These are phyloP conservation scores for Torrubiellomyces zombiae DNA, from an alignment of 2,329 filamentous ascomycete genomes.

Conservation along the genomic window DNA sequence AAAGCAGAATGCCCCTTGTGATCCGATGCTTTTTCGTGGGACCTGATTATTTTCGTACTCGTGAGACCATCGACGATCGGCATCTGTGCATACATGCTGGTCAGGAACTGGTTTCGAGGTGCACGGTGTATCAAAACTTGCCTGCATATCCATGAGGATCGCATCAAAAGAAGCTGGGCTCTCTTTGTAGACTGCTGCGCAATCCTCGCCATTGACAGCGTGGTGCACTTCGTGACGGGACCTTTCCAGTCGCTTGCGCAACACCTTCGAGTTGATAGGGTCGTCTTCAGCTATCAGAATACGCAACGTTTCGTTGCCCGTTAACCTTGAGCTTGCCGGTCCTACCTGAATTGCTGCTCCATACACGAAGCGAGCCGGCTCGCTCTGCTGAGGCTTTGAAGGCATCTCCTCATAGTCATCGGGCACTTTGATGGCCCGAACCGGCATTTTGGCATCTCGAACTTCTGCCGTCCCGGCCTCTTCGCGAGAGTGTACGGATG, in stretches of 20 bases:
- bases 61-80: conserved; percentile 74
- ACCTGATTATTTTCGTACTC: conserved; percentile 70
- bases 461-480: conserved; percentile 21
- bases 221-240: conserved; percentile 54
- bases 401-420: conserved; percentile 26
- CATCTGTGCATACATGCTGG: conserved; percentile 42
- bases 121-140: conserved; percentile 21
- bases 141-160: conserved; percentile 86
- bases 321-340: conserved; percentile 7
- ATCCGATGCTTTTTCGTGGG: conserved; percentile 40
- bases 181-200: conserved; percentile 52
- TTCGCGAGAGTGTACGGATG: conserved; percentile 1
- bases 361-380: conserved; percentile 8
- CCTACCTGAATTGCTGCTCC: too few relatives aligned
- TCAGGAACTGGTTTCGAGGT: too few relatives aligned
- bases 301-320: conserved; percentile 23
- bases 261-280: conserved; percentile 68
- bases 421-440: conserved; percentile 30
- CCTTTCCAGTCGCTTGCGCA: conserved; percentile 66
- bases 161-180: conserved; percentile 51
- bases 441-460: conserved; percentile 25
- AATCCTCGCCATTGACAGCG: conserved; percentile 74
- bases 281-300: conserved; percentile 79
- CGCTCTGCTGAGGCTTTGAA: conserved; percentile 1
- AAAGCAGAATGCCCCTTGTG: conserved; percentile 37